Percentiles rank a stretch among this genome's conserved stretches.
Conservation (phyloP, 257 asterid genomes). For the Gynochthodes officinalis region DNA sequence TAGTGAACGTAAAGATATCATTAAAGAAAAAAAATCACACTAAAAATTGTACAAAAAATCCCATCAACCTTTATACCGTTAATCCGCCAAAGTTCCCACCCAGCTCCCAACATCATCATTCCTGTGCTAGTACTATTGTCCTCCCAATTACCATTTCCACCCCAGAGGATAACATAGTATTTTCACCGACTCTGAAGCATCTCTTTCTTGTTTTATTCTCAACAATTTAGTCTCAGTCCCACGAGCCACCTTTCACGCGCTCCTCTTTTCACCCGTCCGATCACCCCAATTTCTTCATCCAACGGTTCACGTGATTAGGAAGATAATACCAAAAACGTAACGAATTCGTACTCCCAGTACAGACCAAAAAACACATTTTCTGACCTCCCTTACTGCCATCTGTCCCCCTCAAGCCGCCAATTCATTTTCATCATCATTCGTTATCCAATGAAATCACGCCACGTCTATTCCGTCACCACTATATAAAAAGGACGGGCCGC, state of each 20-base stretch:
- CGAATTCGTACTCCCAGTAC: background rate
- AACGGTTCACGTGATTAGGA: background rate
- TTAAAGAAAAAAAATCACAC: no score
- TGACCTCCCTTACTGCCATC: conserved; percentile 8
- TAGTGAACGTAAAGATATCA: no score
- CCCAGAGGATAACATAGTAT: no score
- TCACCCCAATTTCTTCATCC: background rate
- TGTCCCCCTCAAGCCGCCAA: conserved; percentile 21
- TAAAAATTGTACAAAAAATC: no score
- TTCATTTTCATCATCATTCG: background rate
- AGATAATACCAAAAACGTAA: background rate
- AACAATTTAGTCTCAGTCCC: conserved; percentile 7
- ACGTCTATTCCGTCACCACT: conserved; percentile 11
- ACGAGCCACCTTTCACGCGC: conserved; percentile 4
- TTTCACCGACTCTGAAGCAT: no score
- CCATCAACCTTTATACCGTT: no score
- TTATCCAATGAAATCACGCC: conserved; percentile 2
- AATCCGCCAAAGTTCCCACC: no score
- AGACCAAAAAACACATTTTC: conserved; percentile 2
- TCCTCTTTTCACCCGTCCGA: background rate
- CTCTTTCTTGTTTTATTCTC: no score
- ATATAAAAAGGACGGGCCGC: background rate
- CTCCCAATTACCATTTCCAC: background rate
- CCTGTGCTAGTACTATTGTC: background rate
- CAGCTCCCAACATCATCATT: background rate